Percentiles rank a stretch among this genome's conserved stretches.
phyloP scores from a whole-genome alignment of 73 alveolate species.

The Symbiodinium pilosum region DNA sequence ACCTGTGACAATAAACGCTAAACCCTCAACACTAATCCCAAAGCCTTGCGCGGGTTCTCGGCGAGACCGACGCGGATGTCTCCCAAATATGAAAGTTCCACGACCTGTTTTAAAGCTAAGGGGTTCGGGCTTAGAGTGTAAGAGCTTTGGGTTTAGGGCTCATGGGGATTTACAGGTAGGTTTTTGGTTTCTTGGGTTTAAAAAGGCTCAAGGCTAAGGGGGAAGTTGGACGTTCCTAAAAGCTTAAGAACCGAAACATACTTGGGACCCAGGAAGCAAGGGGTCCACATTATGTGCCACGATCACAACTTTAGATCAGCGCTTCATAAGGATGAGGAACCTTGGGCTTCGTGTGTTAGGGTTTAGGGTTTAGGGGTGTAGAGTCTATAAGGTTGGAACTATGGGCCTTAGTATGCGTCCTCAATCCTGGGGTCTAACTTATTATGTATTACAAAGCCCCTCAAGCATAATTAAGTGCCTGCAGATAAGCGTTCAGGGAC shows the following conservation, averaged over 20 bases:
- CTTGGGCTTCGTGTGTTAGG: no score
- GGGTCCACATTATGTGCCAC: no score
- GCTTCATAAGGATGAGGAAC: no score
- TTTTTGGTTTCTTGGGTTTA: not conserved
- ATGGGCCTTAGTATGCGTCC: not conserved
- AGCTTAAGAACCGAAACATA: no score
- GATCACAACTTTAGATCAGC: no score
- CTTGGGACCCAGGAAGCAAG: no score
- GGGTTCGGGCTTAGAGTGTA: not conserved
- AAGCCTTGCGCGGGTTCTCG: constrained; percentile 68
- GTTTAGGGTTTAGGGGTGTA: no score
- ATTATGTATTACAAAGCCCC: not conserved
- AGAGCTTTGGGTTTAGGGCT: not conserved
- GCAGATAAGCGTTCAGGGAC: not conserved
- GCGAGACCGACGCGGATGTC: constrained; percentile 88
- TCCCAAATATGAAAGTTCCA: constrained; percentile 59
- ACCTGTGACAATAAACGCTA: not conserved
- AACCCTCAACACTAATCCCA: not conserved
- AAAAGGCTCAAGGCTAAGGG: not conserved
- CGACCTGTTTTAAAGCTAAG: constrained; percentile 10
- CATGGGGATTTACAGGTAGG: not conserved
- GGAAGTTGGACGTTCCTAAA: no score
- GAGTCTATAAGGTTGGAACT: no score
- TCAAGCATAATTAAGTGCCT: not conserved
- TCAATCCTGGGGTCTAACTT: not conserved